Conservation (phyloP, 2,329 filamentous ascomycete genomes). For the Ceratocystis eucalypticola region DNA sequence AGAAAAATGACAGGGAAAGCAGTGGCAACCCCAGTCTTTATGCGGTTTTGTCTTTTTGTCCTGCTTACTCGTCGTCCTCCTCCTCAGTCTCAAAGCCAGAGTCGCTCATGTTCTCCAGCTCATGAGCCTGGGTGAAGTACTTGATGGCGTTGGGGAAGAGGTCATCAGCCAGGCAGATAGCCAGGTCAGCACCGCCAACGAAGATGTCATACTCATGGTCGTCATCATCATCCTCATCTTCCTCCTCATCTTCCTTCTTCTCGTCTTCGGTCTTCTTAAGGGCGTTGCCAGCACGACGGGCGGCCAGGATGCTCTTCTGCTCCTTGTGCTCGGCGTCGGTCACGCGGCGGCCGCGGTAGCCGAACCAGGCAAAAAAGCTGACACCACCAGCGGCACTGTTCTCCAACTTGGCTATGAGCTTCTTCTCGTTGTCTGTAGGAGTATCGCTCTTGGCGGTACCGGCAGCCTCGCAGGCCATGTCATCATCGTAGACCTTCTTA, state of each 20-base stretch:
- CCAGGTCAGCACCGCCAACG: constrained; percentile 73
- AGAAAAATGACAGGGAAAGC: background rate
- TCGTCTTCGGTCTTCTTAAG: constrained; percentile 35
- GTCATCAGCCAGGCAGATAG: constrained; percentile 69
- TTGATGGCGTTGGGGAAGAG: constrained; percentile 78
- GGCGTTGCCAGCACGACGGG: constrained; percentile 37
- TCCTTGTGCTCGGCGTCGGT: constrained; percentile 60
- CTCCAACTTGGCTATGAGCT: constrained; percentile 42
- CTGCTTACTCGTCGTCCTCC: constrained; percentile 25
- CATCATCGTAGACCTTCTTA: constrained; percentile 53
- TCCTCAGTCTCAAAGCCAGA: constrained; percentile 53
- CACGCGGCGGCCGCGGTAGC: constrained; percentile 57
- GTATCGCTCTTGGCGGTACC: constrained; percentile 29
- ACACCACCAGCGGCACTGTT: constrained; percentile 48
- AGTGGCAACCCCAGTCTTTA: background rate
- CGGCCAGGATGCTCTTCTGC: constrained; percentile 36
- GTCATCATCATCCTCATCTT: constrained; percentile 48
- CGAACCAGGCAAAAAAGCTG: constrained; percentile 86
- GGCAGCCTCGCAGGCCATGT: constrained; percentile 33
- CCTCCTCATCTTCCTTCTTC: constrained; percentile 40
- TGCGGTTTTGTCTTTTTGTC: background rate
- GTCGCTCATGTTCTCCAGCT: constrained; percentile 53
- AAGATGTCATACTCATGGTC: constrained; percentile 69
- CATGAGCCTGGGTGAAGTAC: constrained; percentile 80
- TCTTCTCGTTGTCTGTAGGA: constrained; percentile 35